These are phyloP conservation scores for Phaffia australis DNA, from an alignment of 768 basidiomycete species.

Conservation along the genomic window DNA sequence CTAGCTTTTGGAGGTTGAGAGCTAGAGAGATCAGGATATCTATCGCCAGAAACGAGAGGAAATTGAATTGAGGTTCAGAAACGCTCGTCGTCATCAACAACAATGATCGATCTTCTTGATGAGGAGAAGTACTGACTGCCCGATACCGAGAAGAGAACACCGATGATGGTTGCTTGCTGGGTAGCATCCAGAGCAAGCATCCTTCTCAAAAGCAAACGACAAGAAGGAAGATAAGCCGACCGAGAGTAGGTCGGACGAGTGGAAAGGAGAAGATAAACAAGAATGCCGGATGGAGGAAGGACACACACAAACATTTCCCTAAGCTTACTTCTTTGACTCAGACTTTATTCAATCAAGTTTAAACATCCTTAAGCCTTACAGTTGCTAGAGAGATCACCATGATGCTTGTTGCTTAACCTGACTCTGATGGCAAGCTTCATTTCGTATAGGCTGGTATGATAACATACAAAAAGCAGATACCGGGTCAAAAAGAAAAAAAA, in stretches of 20 bases:
- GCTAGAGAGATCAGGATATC: conserved; percentile 77
- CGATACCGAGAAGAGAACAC: conserved; percentile 67
- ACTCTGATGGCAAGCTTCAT: too few relatives aligned
- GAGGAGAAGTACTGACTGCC: conserved; percentile 44
- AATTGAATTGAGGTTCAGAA: background rate
- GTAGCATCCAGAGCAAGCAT: background rate
- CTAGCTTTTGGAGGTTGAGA: conserved; percentile 84
- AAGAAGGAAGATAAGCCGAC: background rate
- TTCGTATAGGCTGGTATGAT: too few relatives aligned
- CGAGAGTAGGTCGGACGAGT: background rate
- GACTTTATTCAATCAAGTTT: background rate
- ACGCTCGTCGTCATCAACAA: background rate
- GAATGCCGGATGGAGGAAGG: conserved; percentile 28
- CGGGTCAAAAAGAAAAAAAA: too few relatives aligned
- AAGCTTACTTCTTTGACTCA: background rate
- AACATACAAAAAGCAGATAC: too few relatives aligned
- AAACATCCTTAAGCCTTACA: too few relatives aligned
- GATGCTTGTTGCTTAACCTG: too few relatives aligned
- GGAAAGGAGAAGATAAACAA: conserved; percentile 16
- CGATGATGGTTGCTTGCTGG: conserved; percentile 43
- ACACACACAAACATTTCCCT: too few relatives aligned
- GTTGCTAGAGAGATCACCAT: too few relatives aligned
- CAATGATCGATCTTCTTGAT: too few relatives aligned
- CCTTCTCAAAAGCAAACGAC: background rate
- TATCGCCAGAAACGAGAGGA: background rate